Conservation (phyloP, 768 basidiomycete species). For the Gelatoporia subvermispora region DNA sequence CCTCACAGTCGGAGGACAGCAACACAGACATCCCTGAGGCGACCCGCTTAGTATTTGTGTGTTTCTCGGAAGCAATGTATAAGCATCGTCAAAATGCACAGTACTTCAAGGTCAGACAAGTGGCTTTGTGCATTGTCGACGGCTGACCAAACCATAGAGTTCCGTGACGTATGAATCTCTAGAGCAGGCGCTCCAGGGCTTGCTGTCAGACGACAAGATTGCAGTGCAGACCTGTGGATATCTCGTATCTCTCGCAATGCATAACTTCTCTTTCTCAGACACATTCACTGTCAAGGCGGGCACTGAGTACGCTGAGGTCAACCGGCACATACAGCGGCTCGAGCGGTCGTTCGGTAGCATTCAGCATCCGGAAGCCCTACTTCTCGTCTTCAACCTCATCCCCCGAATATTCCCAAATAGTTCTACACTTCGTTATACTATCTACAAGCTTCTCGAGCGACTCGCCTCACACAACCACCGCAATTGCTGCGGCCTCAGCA, state of each 20-base stretch:
- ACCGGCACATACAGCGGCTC: slow-evolving; percentile 38
- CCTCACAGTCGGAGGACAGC: slow-evolving; percentile 28
- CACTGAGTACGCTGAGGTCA: slow-evolving; percentile 37
- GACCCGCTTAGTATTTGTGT: slow-evolving; percentile 55
- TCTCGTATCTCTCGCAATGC: slow-evolving; percentile 61
- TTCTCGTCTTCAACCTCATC: slow-evolving; percentile 51
- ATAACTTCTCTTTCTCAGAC: slow-evolving; percentile 54
- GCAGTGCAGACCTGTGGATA: slow-evolving; percentile 59
- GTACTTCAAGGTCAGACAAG: slow-evolving; percentile 59
- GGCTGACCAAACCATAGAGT: slow-evolving; percentile 27
- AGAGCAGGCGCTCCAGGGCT: slow-evolving; percentile 49
- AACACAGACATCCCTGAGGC: slow-evolving; percentile 43
- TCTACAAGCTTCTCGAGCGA: slow-evolving; percentile 60
- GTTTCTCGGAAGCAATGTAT: slow-evolving; percentile 60
- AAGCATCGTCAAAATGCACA: slow-evolving; percentile 49
- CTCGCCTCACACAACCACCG: slow-evolving; percentile 58
- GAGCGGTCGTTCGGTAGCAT: slow-evolving; percentile 43
- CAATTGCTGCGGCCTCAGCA: slow-evolving; percentile 65
- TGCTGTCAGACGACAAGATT: slow-evolving; percentile 43
- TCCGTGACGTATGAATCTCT: slow-evolving; percentile 65
- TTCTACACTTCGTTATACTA: slow-evolving; percentile 41
- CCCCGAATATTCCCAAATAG: slow-evolving; percentile 32
- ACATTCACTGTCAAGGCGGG: slow-evolving; percentile 48
- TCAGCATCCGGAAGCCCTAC: slow-evolving; percentile 54
- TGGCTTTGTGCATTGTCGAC: neutral